Evolutionary conservation across 108 stramenopile genomes (phyloP), one percentile per base, ranked within the genome.

Genomic region (Schizochytrium sp.): DNA sequence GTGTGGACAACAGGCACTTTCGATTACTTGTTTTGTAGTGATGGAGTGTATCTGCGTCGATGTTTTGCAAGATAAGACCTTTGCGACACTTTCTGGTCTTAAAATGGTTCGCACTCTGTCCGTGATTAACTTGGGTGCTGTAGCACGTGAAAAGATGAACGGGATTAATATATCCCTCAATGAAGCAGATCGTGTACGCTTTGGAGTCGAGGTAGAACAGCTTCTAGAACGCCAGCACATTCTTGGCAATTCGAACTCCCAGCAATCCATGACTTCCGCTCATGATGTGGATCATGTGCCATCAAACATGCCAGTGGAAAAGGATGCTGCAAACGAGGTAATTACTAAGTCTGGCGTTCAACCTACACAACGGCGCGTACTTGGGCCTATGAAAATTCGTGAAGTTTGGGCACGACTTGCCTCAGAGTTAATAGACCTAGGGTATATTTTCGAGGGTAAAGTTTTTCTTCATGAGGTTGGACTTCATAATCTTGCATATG

Each of bases 321-420:
- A 60, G 19, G 64, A 69, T 10, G 64, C 40, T 2, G 50, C 76
- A 40, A 53, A 49, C 53, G 47, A 47, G 5, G 28, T 55, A 7
- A 40, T 55, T 17, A 55, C 47, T 10, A 55, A 55, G 50, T 55
- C 76, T 7, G 76, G 76, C 50, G 53, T 55, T 0, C 76, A 83
- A 10, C 76, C 76, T 10, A 83, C 76, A 40, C 8, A 40, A 53
- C 76, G 76, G 15, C 47, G 53, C 47, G 40, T 55, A 40, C 53
- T 83, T 10, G 76, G 53, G 12, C 53, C 76, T 10, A 49, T 83
- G 47, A 83, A 83, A 40, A 83, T 83, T 55, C 76, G 76, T 38
- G 76, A 83, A 42, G 53, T 55, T 5, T 83, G 76, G 76, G 76
- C 76, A n/a, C 53, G 53, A 47, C 47, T 83, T 28, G 76, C 76